Evolutionary conservation across 75 land plant species (phyloP), one percentile per base, ranked within the genome.

Genomic region (Gnetum montanum): DNA sequence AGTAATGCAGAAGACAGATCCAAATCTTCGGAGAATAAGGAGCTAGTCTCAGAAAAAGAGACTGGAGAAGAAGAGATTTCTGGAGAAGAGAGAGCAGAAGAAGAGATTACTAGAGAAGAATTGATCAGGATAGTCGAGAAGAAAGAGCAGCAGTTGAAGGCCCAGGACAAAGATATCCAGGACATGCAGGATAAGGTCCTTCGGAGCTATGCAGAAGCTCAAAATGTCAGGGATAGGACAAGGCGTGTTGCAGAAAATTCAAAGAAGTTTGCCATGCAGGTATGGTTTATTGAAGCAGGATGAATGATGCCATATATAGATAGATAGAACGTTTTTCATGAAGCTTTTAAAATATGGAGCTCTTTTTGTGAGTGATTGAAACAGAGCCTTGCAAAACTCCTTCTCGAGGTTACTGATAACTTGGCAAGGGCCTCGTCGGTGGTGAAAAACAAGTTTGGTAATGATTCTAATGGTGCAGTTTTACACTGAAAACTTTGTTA

Each of bases 351-450:
- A n/a, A n/a, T n/a, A n/a, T n/a, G n/a, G n/a, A n/a, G n/a, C n/a
- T n/a, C n/a, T n/a, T n/a, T n/a, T n/a, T n/a, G n/a, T n/a, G n/a
- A n/a, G n/a, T n/a, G n/a, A n/a, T n/a, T n/a, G n/a, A n/a, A n/a
- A n/a, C 83, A 93, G 98, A 78, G 46, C 16, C 89, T 93, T 78
- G 95, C 98, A 36, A 89, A 90, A 73, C 54, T 73, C 57, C 60
- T 93, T 52, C 64, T 93, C 37, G 98, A 93, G 63, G 96, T 93
- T 60, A 86, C 96, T 56, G 98, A 93, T 60, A 93, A 85, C 60
- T 67, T 93, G 18, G 81, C 73, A 44, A 79, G 98, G 45, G 96
- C 96, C 52, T 76, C 81, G 35, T 73, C 76, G 36, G 79, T 66
- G 63, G 91, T 76, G 19, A 78, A 78, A 43, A 91, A 80, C 8